These are phyloP conservation scores for Hirsutella thompsonii DNA, from an alignment of 2,329 filamentous ascomycete genomes.

Conservation along the genomic window DNA sequence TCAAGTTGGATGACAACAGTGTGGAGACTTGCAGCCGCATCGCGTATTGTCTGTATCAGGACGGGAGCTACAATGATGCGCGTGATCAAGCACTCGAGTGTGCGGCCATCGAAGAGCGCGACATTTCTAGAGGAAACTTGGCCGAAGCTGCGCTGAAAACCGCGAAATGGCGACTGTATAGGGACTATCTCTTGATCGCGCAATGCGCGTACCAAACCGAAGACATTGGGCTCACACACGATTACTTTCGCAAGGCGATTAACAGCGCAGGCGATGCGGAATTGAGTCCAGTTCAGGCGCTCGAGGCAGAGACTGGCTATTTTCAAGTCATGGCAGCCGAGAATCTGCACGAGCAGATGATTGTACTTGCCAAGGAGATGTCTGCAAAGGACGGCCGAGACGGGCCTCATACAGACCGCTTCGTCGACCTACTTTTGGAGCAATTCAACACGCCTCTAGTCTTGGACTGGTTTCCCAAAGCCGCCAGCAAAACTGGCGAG, in stretches of 20 bases:
- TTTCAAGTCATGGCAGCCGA: slow-evolving; percentile 22
- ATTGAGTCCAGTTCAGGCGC: slow-evolving; percentile 17
- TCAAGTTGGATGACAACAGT: slow-evolving; percentile 22
- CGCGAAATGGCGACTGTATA: slow-evolving; percentile 26
- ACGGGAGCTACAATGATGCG: slow-evolving; percentile 21
- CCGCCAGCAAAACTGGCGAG: slow-evolving; percentile 20
- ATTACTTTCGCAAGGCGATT: slow-evolving; percentile 24
- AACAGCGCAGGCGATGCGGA: slow-evolving; percentile 11
- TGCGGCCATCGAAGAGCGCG: slow-evolving; percentile 19
- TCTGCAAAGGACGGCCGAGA: slow-evolving; percentile 12
- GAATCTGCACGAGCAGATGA: slow-evolving; percentile 21
- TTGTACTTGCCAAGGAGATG: slow-evolving; percentile 20
- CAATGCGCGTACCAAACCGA: slow-evolving; percentile 20
- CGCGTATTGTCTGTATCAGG: slow-evolving; percentile 23
- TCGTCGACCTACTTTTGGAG: slow-evolving; percentile 22
- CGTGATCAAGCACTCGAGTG: slow-evolving; percentile 23
- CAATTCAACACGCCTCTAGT: slow-evolving; percentile 19
- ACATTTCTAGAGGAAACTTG: slow-evolving; percentile 12
- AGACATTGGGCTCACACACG: slow-evolving; percentile 17
- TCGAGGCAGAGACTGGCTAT: slow-evolving; percentile 24
- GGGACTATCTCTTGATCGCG: slow-evolving; percentile 25
- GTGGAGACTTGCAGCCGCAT: slow-evolving; percentile 27
- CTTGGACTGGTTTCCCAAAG: slow-evolving; percentile 27
- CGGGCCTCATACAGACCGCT: slow-evolving; percentile 12
- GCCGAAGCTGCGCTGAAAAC: slow-evolving; percentile 12